Base-by-base conservation (phyloP, 73 alveolate genomes). In the Paramecium sexaurelia region DNA sequence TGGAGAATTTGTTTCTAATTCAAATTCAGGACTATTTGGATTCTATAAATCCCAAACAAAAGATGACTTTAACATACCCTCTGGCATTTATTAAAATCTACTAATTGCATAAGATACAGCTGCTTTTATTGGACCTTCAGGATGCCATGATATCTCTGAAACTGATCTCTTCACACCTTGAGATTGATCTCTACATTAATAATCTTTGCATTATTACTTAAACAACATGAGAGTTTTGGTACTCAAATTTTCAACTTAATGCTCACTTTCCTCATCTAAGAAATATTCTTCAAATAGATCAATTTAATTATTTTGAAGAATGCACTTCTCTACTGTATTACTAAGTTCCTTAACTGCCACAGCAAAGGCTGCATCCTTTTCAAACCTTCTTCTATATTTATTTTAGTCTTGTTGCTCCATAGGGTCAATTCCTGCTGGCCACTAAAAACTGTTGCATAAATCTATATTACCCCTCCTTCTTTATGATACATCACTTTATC, bases 221-320 rank as follows among this genome's bases (percentile, higher is more conserved):
- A 98, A 98, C 55, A 98, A 96, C 99, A 97, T 96, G 68, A 97
- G 95, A 6, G 99, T 97, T 87, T 97, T 97, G 13, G 99, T 97
- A 24, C 98, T 95, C 22, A 98, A 94, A 56, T 96, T 98, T 93
- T 98, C 99, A 19, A 97, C 95, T 15, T 94, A 93, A 66, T 94
- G 97, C 92, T 97, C 99, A 61, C 91, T 89, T 92, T 96, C 98
- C 33, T 98, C 99, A 68, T 95, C 96, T 55, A 56, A 43, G 92
- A 98, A 98, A 92, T 97, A 98, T 93, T 98, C 99, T 86, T 98
- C 99, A 91, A 97, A 98, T 55, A 96, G 95, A 92, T 97, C 99
- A 96, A 98, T 98, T 91, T 96, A 96, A 92, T 98, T 98, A 92
- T 98, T 98, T 92, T 97, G 96, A 75, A 95, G 94, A 85, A 98